A percentile compares a stretch with the other conserved stretches of the same genome.
Conservation (phyloP, 2,329 filamentous ascomycete species). For the Penicillium occitanis region DNA sequence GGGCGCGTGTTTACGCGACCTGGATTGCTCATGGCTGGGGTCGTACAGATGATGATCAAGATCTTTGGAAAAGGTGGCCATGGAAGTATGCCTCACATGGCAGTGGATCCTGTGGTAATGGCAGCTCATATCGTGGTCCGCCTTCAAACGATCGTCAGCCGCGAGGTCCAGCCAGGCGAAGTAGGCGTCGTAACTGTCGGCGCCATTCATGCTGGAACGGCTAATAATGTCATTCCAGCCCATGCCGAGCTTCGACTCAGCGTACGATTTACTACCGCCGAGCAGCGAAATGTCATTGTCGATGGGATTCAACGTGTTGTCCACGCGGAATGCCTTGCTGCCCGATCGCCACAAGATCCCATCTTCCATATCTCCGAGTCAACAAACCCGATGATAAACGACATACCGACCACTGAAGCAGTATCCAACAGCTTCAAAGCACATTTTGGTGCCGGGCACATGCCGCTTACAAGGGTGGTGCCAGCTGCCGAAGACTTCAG, state of each 20-base stretch:
- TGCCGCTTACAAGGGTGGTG: background rate
- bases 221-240: background rate
- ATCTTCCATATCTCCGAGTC: background rate
- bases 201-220: background rate
- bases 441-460: background rate
- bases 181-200: constrained; percentile 54
- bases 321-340: constrained; percentile 55
- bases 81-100: constrained; percentile 56
- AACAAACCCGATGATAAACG: background rate
- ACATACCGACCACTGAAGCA: background rate
- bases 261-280: background rate
- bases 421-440: background rate
- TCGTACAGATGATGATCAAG: constrained; percentile 51
- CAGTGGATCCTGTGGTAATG: constrained; percentile 59
- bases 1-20: constrained; percentile 39
- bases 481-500: constrained; percentile 3
- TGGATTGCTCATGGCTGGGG: constrained; percentile 45
- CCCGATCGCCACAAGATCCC: background rate
- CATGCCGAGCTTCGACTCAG: background rate
- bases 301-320: constrained; percentile 54
- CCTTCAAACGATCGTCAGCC: constrained; percentile 59
- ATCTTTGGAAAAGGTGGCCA: constrained; percentile 60
- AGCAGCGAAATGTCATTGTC: constrained; percentile 44
- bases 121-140: constrained; percentile 57
- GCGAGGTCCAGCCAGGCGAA: constrained; percentile 55